Conservation (phyloP, 75 land plant genomes). For the Isoetes taiwanensis region DNA sequence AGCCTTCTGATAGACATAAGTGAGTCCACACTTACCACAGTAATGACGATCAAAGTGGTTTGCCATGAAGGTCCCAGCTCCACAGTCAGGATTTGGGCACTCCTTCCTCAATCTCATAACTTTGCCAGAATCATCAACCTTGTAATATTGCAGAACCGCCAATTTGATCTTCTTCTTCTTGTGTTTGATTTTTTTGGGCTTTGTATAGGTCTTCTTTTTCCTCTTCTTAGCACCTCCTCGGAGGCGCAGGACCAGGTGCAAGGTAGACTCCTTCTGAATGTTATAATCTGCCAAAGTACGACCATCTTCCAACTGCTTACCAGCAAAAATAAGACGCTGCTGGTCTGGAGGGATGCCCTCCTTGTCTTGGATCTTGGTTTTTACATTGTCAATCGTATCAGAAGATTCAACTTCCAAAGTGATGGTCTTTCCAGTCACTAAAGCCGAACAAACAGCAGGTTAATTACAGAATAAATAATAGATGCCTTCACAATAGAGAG, state of each 20-base stretch:
- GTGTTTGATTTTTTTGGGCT: constrained; percentile 6
- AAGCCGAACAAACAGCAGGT: too few species aligned
- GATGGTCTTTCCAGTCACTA: constrained; percentile 23
- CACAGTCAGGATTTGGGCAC: constrained; percentile 53
- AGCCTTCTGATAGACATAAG: too few species aligned
- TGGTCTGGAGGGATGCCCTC: constrained; percentile 14
- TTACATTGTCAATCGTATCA: constrained; percentile 46
- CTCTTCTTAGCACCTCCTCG: constrained; percentile 61
- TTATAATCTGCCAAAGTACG: too few species aligned
- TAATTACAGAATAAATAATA: too few species aligned
- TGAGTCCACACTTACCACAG: too few species aligned
- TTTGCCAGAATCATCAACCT: constrained; percentile 50
- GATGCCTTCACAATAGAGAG: too few species aligned
- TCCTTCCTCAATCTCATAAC: constrained; percentile 45
- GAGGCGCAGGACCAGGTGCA: constrained; percentile 62
- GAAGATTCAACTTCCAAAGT: constrained; percentile 30
- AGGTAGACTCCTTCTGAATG: too few species aligned
- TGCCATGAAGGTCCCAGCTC: constrained; percentile 26
- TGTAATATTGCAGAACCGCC: constrained; percentile 39
- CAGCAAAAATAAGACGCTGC: constrained; percentile 14
- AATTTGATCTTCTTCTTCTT: constrained; percentile 56
- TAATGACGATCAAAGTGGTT: too few species aligned
- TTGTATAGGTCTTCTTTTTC: constrained; percentile 6
- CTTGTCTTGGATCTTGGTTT: constrained; percentile 37
- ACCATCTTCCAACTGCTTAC: constrained; percentile 11